These are phyloP conservation scores for Malassezia pachydermatis DNA, from an alignment of 1,284 basidiomycete species.

Conservation along the genomic window DNA sequence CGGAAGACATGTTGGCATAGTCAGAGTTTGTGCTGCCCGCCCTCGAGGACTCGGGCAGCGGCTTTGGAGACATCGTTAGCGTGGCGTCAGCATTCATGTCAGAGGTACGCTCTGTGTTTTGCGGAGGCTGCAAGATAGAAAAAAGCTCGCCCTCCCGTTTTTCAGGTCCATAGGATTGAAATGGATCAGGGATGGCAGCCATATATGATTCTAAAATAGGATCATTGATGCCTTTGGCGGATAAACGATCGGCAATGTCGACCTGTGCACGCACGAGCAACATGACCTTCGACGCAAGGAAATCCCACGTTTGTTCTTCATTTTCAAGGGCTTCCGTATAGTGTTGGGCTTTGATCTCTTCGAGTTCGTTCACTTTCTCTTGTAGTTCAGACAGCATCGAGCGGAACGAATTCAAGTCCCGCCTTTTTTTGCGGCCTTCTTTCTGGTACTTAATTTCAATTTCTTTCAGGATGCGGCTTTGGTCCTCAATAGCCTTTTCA, in stretches of 20 bases:
- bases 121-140: constrained; percentile 55
- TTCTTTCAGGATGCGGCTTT: constrained; percentile 70
- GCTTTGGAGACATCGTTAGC: too few species aligned
- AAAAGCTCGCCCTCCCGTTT: constrained; percentile 83
- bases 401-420: constrained; percentile 50
- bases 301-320: constrained; percentile 86
- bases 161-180: constrained; percentile 78
- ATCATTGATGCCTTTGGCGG: constrained; percentile 73
- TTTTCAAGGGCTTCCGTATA: constrained; percentile 78
- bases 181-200: constrained; percentile 78
- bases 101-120: not conserved
- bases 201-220: constrained; percentile 82
- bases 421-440: constrained; percentile 58
- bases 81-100: not conserved
- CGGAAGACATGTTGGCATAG: not conserved
- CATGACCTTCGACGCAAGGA: constrained; percentile 57
- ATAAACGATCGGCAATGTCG: constrained; percentile 58
- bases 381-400: constrained; percentile 57
- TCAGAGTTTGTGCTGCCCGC: too few species aligned
- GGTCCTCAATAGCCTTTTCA: constrained; percentile 55
- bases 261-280: constrained; percentile 36
- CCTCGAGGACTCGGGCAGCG: too few species aligned
- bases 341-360: constrained; percentile 66
- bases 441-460: constrained; percentile 83
- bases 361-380: constrained; percentile 74